Evolutionary conservation across 192 early-diverging fungal genomes (phyloP), one percentile per base, ranked within the genome.

Genomic region (Linderina pennispora): DNA sequence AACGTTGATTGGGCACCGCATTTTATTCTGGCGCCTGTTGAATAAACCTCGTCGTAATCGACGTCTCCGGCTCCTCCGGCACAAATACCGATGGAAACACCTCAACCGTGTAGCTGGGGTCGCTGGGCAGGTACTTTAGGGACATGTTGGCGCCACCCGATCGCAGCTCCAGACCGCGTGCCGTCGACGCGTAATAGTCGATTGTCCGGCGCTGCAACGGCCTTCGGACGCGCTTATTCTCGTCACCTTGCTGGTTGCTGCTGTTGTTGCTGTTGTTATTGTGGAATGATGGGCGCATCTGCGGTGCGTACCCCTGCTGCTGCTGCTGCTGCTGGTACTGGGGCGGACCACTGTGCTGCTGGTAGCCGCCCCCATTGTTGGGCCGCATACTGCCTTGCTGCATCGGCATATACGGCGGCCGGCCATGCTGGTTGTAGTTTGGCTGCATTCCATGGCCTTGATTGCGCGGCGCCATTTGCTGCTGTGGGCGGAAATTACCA

Each of bases 131-230:
- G 4, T 41, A 46, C 53, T 62, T 59, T 4, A 60, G 34, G 33
- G 62, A 58, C 10, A 38, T 17, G 3, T 18, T 17, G 6, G 36
- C 24, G 3, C 66, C 55, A 1, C 50, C 53, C 4, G 46, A 8
- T 16, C 47, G 45, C 11, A 53, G 33, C 35, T 75, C 90, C 33
- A 87, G 64, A 48, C 86, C 85, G 45, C 83, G 77, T 32, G 84
- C 80, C 10, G 93, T 77, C 19, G 85, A 78, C 15, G 88, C 78
- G 50, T 92, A 89, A 61, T 90, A 94, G 66, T 99, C 96, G 14
- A 99, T 87, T 0, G 96, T 99, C 9, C 87, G 77, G 36, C 96
- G 74, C 66, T 96, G 90, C 50, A 94, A 85, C 10, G 89, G 89
- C 59, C 90, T 88, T 42, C 93, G 77, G 62, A 91, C 80, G 14